Conservation (phyloP, 164 flowering plant species). For the Brasenia schreberi region DNA sequence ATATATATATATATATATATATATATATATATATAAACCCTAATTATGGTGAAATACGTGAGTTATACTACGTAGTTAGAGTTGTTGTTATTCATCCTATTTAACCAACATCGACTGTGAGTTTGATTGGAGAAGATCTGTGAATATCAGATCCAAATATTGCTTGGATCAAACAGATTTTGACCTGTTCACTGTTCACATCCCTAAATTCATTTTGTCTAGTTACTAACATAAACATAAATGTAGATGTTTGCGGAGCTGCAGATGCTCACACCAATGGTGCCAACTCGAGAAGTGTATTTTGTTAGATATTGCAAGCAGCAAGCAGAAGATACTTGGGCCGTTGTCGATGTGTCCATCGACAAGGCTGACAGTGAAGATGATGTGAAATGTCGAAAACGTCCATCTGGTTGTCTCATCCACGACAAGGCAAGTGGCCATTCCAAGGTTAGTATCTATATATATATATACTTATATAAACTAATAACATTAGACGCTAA, state of each 20-base stretch:
- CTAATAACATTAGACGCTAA: too few relatives aligned
- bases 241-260: constrained; percentile 92
- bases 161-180: too few relatives aligned
- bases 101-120: too few relatives aligned
- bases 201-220: too few relatives aligned
- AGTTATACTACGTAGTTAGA: too few relatives aligned
- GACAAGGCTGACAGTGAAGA: constrained; percentile 66
- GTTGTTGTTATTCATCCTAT: too few relatives aligned
- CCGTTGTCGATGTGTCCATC: constrained; percentile 81
- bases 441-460: constrained; percentile 43
- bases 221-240: not conserved
- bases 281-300: constrained; percentile 83
- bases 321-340: constrained; percentile 69
- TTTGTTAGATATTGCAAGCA: constrained; percentile 72
- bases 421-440: constrained; percentile 87
- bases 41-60: too few relatives aligned
- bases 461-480: not conserved
- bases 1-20: too few relatives aligned
- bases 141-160: too few relatives aligned
- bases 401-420: constrained; percentile 95
- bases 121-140: too few relatives aligned
- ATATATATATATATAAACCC: too few relatives aligned
- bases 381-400: constrained; percentile 76
- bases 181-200: too few relatives aligned
- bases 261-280: constrained; percentile 93